phyloP scores from a whole-genome alignment of 192 early-diverging fungal species.

The Bifiguratus adelaidae region DNA sequence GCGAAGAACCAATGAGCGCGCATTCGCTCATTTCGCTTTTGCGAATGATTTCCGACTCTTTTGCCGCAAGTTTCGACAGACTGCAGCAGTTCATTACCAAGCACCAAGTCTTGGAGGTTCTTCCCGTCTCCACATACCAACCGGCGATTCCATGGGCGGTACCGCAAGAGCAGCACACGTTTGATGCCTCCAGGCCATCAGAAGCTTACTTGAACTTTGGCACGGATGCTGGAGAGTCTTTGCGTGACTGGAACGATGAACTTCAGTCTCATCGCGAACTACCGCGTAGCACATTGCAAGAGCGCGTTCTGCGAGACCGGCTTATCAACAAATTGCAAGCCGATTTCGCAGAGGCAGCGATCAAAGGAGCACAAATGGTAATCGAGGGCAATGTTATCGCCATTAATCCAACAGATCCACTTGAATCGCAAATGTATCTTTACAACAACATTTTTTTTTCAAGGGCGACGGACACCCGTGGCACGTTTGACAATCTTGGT shows the following conservation, averaged over 20 bases:
- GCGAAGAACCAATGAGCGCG: conserved; percentile 26
- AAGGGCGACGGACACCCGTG: conserved; percentile 81
- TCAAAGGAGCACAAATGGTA: conserved; percentile 72
- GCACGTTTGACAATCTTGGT: conserved; percentile 71
- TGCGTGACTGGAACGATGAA: conserved; percentile 98
- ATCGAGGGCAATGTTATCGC: conserved; percentile 68
- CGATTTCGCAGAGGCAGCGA: conserved; percentile 90
- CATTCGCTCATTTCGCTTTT: conserved; percentile 65
- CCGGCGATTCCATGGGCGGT: conserved; percentile 82
- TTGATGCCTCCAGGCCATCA: conserved; percentile 53
- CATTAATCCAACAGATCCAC: conserved; percentile 66
- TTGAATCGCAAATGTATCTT: conserved; percentile 77
- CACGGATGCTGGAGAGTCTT: conserved; percentile 45
- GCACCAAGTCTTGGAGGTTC: conserved; percentile 70
- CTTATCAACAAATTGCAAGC: conserved; percentile 73
- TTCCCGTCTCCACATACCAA: conserved; percentile 54
- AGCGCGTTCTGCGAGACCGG: conserved; percentile 79
- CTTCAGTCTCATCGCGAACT: conserved; percentile 81
- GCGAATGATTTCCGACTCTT: conserved; percentile 54
- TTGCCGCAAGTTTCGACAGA: conserved; percentile 52
- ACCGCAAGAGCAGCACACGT: conserved; percentile 31
- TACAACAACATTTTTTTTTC: conserved; percentile 96
- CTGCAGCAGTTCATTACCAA: conserved; percentile 50
- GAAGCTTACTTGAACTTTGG: conserved; percentile 52
- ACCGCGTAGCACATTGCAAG: conserved; percentile 61